A percentile compares a stretch with the other conserved stretches of the same genome.
Evolutionary conservation across 371 early-diverging fungal genomes (phyloP).

Genomic region (Syncephalastrum monosporum): DNA sequence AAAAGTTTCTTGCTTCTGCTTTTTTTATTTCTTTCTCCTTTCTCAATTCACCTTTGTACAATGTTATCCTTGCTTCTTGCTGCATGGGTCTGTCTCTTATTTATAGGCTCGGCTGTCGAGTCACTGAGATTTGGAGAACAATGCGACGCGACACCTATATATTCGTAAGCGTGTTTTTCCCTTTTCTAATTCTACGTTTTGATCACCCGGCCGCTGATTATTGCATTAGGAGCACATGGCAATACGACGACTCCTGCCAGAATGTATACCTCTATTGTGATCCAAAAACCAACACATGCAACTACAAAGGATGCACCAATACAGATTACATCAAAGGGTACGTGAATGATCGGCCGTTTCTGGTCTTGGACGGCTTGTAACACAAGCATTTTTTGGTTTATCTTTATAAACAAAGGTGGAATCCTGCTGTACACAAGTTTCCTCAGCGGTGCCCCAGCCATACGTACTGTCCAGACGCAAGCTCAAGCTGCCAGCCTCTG

Average conservation of each 20-base stretch:
- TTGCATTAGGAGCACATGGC: slow-evolving; percentile 24
- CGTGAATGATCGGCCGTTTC: slow-evolving; percentile 1
- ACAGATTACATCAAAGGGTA: slow-evolving; percentile 44
- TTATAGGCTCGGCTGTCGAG: too few relatives aligned
- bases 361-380: background rate
- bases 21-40: too few relatives aligned
- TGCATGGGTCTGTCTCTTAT: too few relatives aligned
- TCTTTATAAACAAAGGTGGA: slow-evolving; percentile 26
- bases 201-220: too few relatives aligned
- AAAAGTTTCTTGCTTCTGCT: too few relatives aligned
- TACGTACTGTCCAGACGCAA: slow-evolving; percentile 44
- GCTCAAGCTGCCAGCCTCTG: slow-evolving; percentile 26
- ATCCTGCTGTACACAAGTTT: slow-evolving; percentile 19
- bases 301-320: slow-evolving; percentile 43
- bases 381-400: background rate
- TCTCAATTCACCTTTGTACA: too few relatives aligned
- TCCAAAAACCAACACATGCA: slow-evolving; percentile 30
- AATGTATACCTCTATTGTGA: slow-evolving; percentile 41
- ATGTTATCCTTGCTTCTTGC: too few relatives aligned
- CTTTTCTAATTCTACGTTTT: too few relatives aligned
- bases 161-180: too few relatives aligned
- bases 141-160: too few relatives aligned
- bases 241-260: slow-evolving; percentile 41
- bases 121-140: too few relatives aligned
- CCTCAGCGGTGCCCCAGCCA: slow-evolving; percentile 30